Percentiles rank a stretch among this genome's conserved stretches.
phyloP scores from a whole-genome alignment of 257 asterid genomes.

The Solanum chiquidenum region DNA sequence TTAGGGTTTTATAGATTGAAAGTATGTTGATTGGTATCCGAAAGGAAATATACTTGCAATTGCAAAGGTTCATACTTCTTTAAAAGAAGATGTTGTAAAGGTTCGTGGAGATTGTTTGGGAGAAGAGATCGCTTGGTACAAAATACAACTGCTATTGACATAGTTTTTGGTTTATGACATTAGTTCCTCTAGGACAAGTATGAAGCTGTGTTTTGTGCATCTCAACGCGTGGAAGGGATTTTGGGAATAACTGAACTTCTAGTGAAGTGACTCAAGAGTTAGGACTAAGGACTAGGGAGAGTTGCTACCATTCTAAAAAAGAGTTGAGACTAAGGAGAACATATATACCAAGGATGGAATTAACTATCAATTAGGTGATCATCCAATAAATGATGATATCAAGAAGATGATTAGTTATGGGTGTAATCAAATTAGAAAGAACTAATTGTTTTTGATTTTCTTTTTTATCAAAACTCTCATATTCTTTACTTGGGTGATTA shows the following conservation, averaged over 20 bases:
- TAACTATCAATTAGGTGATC: background rate
- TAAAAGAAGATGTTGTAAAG: too few relatives aligned
- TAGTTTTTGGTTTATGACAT: too few relatives aligned
- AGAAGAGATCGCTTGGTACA: too few relatives aligned
- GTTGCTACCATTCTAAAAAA: background rate
- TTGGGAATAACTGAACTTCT: too few relatives aligned
- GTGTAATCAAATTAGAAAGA: background rate
- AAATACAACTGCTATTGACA: too few relatives aligned
- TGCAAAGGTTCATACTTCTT: background rate
- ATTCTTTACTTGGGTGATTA: background rate
- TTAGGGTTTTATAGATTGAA: background rate
- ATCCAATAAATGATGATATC: background rate
- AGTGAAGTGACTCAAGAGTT: background rate
- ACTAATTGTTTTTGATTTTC: background rate
- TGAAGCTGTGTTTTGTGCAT: too few relatives aligned
- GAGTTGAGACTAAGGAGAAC: background rate
- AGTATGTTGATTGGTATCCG: background rate
- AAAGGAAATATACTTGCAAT: background rate
- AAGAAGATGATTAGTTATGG: background rate
- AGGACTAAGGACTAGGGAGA: background rate
- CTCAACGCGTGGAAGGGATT: too few relatives aligned
- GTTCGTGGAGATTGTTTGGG: too few relatives aligned
- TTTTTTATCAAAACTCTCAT: background rate
- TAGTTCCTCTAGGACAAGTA: too few relatives aligned
- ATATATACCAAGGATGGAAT: background rate